Conservation (phyloP, 192 early-diverging fungal species). For the Oehlia diaphana region DNA sequence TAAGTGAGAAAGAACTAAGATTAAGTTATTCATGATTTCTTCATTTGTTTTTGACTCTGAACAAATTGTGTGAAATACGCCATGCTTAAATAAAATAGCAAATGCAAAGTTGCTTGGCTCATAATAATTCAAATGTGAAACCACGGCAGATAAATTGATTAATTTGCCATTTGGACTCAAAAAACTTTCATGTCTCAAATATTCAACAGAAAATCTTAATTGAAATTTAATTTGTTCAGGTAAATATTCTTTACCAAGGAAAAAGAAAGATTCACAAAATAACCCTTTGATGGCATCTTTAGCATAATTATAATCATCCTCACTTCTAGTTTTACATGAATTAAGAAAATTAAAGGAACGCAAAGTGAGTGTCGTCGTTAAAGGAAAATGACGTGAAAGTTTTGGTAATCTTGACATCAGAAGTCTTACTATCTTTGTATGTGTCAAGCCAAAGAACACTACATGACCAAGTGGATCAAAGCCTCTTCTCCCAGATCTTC, state of each 20-base stretch:
- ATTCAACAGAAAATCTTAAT: slow-evolving; percentile 47
- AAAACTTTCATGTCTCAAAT: slow-evolving; percentile 35
- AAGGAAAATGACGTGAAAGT: slow-evolving; percentile 40
- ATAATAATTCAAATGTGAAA: slow-evolving; percentile 36
- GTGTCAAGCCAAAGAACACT: slow-evolving; percentile 41
- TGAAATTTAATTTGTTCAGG: slow-evolving; percentile 40
- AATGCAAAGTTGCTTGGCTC: slow-evolving; percentile 44
- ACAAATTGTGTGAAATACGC: slow-evolving; percentile 37
- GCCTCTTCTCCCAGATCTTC: slow-evolving; percentile 42
- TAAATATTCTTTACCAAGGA: slow-evolving; percentile 31
- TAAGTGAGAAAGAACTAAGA: slow-evolving; percentile 14
- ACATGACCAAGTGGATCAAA: slow-evolving; percentile 46
- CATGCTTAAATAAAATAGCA: slow-evolving; percentile 38
- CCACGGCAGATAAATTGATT: slow-evolving; percentile 32
- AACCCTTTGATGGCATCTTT: slow-evolving; percentile 26
- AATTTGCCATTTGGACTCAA: slow-evolving; percentile 27
- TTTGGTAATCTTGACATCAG: slow-evolving; percentile 41
- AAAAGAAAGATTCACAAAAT: slow-evolving; percentile 34
- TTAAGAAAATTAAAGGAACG: slow-evolving; percentile 36
- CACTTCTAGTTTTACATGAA: neutral
- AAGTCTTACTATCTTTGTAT: slow-evolving; percentile 40
- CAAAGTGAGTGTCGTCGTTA: slow-evolving; percentile 43
- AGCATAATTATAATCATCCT: neutral
- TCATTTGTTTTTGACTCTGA: neutral
- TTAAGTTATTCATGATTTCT: neutral